Evolutionary conservation across 169 alveolate genomes (phyloP).

Genomic region (Eimeria maxima): DNA sequence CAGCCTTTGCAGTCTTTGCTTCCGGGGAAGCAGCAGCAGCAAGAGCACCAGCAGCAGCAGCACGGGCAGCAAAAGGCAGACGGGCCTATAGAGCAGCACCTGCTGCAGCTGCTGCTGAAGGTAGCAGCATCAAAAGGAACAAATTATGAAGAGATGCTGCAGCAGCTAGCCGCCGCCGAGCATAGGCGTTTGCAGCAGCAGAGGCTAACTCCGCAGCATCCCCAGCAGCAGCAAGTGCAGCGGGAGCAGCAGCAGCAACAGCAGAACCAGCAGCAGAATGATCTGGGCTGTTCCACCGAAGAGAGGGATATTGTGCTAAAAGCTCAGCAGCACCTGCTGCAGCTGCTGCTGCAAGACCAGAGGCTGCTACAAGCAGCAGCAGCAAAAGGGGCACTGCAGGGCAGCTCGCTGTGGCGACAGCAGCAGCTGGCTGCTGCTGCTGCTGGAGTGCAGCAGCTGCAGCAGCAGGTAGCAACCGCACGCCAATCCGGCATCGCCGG

Average conservation of each 20-base stretch:
- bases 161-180: not conserved
- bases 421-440: too few relatives aligned
- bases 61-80: not conserved
- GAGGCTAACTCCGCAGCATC: too few relatives aligned
- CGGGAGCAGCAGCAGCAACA: slow-evolving; percentile 24
- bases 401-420: slow-evolving; percentile 39
- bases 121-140: not conserved
- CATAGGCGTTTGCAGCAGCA: not conserved
- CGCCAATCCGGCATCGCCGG: not conserved
- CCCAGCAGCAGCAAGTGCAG: not conserved
- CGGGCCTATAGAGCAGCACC: not conserved
- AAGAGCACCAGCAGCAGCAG: slow-evolving; percentile 44
- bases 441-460: too few relatives aligned
- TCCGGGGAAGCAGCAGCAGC: slow-evolving; percentile 8
- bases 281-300: slow-evolving; percentile 1
- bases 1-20: not conserved
- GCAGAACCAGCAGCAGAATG: slow-evolving; percentile 34
- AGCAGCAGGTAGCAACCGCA: not conserved
- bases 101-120: slow-evolving; percentile 12
- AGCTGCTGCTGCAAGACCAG: too few relatives aligned
- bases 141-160: not conserved
- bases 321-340: not conserved
- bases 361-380: not conserved
- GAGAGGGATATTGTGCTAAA: not conserved
- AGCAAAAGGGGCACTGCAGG: not conserved